These are phyloP conservation scores for Rhizopogon salebrosus DNA, from an alignment of 768 basidiomycete genomes.

Conservation along the genomic window DNA sequence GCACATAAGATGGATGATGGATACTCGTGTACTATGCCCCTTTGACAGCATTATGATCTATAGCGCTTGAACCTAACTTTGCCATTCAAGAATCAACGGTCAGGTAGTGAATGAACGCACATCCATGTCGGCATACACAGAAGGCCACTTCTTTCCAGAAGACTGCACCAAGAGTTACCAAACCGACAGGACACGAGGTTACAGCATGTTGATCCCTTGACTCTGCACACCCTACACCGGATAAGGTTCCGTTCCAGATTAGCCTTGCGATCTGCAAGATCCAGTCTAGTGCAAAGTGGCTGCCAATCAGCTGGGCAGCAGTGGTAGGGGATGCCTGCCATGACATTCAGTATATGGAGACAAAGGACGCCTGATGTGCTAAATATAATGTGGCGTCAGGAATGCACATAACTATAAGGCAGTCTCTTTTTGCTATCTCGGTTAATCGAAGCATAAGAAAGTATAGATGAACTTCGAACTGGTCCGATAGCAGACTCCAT, in stretches of 20 bases:
- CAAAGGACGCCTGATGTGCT: background rate
- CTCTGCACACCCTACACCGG: background rate
- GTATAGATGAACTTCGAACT: background rate
- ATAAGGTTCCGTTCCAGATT: slow-evolving; percentile 17
- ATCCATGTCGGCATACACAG: slow-evolving; percentile 3
- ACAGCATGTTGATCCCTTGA: slow-evolving; percentile 16
- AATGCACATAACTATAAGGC: background rate
- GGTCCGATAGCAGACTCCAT: background rate
- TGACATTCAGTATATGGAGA: background rate
- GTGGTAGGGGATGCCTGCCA: background rate
- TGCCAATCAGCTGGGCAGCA: background rate
- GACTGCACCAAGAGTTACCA: slow-evolving; percentile 9
- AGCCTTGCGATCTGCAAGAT: slow-evolving; percentile 16
- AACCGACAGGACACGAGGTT: slow-evolving; percentile 21
- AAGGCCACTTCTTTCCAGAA: slow-evolving; percentile 3
- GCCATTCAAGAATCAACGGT: background rate
- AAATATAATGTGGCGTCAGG: background rate
- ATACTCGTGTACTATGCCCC: background rate
- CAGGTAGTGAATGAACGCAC: slow-evolving; percentile 14
- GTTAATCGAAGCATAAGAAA: background rate
- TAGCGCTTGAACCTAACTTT: background rate
- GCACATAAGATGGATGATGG: background rate
- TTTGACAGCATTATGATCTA: slow-evolving; percentile 1
- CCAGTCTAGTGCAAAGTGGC: slow-evolving; percentile 7
- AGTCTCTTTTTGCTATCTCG: background rate